Percentiles rank a stretch among this genome's conserved stretches.
phyloP scores from a whole-genome alignment of 768 basidiomycete species.

The Suillus weaverae region DNA sequence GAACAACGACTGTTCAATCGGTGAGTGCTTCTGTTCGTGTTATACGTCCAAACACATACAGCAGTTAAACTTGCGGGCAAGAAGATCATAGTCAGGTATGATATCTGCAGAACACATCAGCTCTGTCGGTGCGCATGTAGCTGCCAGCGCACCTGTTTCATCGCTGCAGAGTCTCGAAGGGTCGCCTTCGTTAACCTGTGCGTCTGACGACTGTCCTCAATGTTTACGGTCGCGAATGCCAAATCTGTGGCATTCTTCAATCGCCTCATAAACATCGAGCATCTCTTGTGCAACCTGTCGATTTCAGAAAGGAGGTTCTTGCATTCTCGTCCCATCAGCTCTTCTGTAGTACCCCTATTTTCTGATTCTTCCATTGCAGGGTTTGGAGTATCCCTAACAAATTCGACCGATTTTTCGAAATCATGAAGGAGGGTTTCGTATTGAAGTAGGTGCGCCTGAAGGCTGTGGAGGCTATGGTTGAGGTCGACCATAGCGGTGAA shows the following conservation, averaged over 20 bases:
- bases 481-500: constrained; percentile 46
- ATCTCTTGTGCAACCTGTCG: constrained; percentile 36
- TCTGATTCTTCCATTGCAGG: constrained; percentile 35
- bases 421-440: constrained; percentile 49
- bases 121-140: not conserved
- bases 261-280: constrained; percentile 27
- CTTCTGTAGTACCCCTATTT: not conserved
- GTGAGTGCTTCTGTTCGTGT: constrained; percentile 7
- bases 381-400: constrained; percentile 44
- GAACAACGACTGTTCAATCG: constrained; percentile 29
- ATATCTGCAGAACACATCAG: constrained; percentile 36
- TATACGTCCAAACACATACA: constrained; percentile 15
- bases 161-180: constrained; percentile 41
- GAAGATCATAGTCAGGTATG: constrained; percentile 63
- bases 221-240: constrained; percentile 61
- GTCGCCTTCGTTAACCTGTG: constrained; percentile 41
- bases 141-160: constrained; percentile 30
- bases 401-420: constrained; percentile 46
- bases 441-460: constrained; percentile 52
- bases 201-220: constrained; percentile 56
- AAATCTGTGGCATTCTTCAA: constrained; percentile 33
- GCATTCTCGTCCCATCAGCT: constrained; percentile 20
- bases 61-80: constrained; percentile 51
- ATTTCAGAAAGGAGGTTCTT: constrained; percentile 41
- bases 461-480: constrained; percentile 52